Evolutionary conservation across 139 green algal genomes (phyloP).

Genomic region (Diplosphaera chodatii): DNA sequence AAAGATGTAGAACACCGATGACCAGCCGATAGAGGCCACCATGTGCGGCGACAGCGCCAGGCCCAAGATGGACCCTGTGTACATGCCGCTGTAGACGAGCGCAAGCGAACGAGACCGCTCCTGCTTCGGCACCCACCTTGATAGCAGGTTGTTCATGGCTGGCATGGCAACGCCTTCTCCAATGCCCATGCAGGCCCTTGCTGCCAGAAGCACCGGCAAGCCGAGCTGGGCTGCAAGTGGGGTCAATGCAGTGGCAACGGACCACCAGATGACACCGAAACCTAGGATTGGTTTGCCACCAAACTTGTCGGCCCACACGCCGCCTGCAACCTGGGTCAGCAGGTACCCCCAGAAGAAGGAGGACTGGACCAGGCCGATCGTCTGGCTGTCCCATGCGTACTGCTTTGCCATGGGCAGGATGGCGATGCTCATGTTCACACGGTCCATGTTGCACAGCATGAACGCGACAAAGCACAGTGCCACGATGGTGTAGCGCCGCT

Average conservation of each 20-base stretch:
- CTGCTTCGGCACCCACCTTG: slow-evolving; percentile 76
- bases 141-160: slow-evolving; percentile 97
- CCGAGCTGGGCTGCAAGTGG: slow-evolving; percentile 77
- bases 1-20: slow-evolving; percentile 93
- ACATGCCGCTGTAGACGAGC: slow-evolving; percentile 95
- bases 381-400: slow-evolving; percentile 76
- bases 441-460: slow-evolving; percentile 93
- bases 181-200: slow-evolving; percentile 87
- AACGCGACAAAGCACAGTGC: slow-evolving; percentile 88
- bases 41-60: slow-evolving; percentile 71
- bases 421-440: slow-evolving; percentile 96
- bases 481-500: slow-evolving; percentile 74
- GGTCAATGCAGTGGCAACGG: slow-evolving; percentile 82
- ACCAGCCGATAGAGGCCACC: slow-evolving; percentile 72
- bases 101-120: slow-evolving; percentile 86
- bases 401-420: slow-evolving; percentile 91
- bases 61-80: slow-evolving; percentile 81
- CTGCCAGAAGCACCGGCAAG: slow-evolving; percentile 71
- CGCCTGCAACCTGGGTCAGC: slow-evolving; percentile 81
- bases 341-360: slow-evolving; percentile 94
- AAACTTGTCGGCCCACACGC: slow-evolving; percentile 86
- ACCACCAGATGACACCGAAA: slow-evolving; percentile 95
- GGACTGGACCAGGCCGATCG: slow-evolving; percentile 90
- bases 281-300: slow-evolving; percentile 92
- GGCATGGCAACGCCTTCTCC: slow-evolving; percentile 98